Evolutionary conservation across 1,284 basidiomycete genomes (phyloP).

Genomic region (Sporisorium graminicola): DNA sequence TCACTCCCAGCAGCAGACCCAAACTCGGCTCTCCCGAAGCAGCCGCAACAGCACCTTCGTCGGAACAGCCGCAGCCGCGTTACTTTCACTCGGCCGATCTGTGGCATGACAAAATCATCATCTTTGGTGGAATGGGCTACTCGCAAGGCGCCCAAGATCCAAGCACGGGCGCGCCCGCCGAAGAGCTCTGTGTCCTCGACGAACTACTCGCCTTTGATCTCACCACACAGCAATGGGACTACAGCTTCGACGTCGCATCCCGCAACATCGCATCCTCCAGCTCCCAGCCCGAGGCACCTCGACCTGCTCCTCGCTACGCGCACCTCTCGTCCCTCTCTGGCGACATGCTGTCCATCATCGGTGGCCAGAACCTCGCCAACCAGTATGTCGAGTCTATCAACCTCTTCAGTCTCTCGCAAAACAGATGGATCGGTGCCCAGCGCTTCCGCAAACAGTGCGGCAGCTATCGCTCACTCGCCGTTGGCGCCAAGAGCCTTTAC

Average conservation of each 20-base stretch:
- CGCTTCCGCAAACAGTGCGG: constrained; percentile 61
- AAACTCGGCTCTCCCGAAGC: constrained; percentile 3
- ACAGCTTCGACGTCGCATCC: constrained; percentile 32
- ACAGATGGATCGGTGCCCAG: constrained; percentile 51
- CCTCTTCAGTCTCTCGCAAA: constrained; percentile 54
- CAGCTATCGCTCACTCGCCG: constrained; percentile 59
- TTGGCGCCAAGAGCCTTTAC: constrained; percentile 36
- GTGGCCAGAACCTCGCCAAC: constrained; percentile 82
- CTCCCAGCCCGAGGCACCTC: constrained; percentile 14
- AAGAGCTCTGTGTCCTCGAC: constrained; percentile 61
- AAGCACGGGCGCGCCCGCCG: constrained; percentile 8
- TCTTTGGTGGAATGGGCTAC: constrained; percentile 67
- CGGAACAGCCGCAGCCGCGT: constrained; percentile 51
- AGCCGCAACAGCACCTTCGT: background rate
- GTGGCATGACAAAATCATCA: constrained; percentile 61
- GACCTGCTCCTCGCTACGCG: constrained; percentile 59
- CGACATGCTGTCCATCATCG: constrained; percentile 82
- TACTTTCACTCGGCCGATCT: constrained; percentile 66
- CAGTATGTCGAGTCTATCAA: constrained; percentile 70
- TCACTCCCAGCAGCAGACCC: constrained; percentile 21
- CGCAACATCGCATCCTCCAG: constrained; percentile 16
- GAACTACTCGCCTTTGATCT: constrained; percentile 63
- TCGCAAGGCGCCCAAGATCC: constrained; percentile 20
- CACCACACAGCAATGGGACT: constrained; percentile 57
- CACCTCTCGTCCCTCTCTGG: constrained; percentile 60